phyloP scores from a whole-genome alignment of 352 stramenopile genomes.

The Globisporangium takayamanum region DNA sequence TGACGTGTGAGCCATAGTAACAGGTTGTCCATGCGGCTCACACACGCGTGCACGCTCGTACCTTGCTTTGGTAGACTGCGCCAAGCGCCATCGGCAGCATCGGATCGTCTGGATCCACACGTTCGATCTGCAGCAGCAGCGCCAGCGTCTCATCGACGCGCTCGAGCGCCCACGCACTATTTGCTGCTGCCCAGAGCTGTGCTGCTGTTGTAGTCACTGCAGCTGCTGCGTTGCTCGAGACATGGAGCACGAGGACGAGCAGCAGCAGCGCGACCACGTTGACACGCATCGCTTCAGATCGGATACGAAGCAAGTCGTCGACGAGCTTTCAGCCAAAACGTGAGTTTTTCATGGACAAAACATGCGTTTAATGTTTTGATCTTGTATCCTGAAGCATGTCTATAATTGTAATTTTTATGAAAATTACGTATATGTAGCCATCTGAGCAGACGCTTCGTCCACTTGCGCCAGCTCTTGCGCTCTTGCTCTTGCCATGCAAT shows the following conservation, averaged over 20 bases:
- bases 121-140: constrained; percentile 23
- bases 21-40: neutral
- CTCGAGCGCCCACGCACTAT: constrained; percentile 17
- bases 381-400: no score
- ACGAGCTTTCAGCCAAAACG: no score
- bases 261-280: neutral
- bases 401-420: no score
- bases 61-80: constrained; percentile 23
- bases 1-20: neutral
- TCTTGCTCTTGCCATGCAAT: neutral
- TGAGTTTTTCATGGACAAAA: no score
- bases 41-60: neutral
- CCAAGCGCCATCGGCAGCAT: constrained; percentile 19
- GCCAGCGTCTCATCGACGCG: constrained; percentile 21
- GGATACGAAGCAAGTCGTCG: no score
- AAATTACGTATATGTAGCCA: no score
- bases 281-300: neutral
- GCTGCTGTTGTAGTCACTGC: neutral
- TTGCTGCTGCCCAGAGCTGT: constrained; percentile 24
- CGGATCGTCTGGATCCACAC: constrained; percentile 17
- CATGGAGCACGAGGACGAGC: neutral
- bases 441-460: constrained; percentile 1
- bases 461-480: neutral
- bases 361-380: no score
- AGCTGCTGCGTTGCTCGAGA: no score